Base-by-base conservation (phyloP, 2,329 filamentous ascomycete species). In the Tolypocladium tundrense region DNA sequence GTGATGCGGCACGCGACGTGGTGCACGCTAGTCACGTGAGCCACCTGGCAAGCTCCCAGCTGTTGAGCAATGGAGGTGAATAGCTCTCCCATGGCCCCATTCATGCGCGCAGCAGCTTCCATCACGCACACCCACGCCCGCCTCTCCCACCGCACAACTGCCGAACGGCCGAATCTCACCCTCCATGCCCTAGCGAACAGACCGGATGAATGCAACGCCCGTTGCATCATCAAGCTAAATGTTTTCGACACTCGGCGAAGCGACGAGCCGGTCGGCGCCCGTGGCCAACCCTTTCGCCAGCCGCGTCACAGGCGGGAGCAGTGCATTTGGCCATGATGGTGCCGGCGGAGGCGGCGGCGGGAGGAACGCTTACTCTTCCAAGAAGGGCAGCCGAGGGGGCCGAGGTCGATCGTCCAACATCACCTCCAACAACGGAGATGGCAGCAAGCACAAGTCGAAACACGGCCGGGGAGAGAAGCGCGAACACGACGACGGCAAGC, bases 181-280 rank as follows among this genome's bases (percentile, higher is more conserved):
- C 65, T 61, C 63, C 66, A 75, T 75, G 72, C 65, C 62, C 65
- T 66, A 67, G 66, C 66, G 61, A 55, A 66, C 60, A 62, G 57
- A 60, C 58, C 64, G 64, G 70, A 67, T 73, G 72, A 69, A 66
- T 70, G 73, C 72, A 70, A 73, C 72, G 64, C 61, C 60, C 60
- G 71, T 73, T 73, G 73, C 72, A 72, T 71, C 71, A 69, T 72
- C 71, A 64, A 68, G 62, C 65, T 66, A 69, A 65, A 75, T 75
- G 72, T 70, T 71, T 67, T 70, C 72, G 59, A 62, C 69, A 57
- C 68, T 73, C 59, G 66, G 68, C 62, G 69, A 70, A 63, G 66
- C 70, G 64, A 68, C 70, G 68, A 65, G 67, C 62, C 67, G 65
- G 63, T 64, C 68, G 62, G 67, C 71, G 66, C 65, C 69, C 59